Base-by-base conservation (phyloP, 2,329 filamentous ascomycete species). In the Aspergillus pseudonomiae region DNA sequence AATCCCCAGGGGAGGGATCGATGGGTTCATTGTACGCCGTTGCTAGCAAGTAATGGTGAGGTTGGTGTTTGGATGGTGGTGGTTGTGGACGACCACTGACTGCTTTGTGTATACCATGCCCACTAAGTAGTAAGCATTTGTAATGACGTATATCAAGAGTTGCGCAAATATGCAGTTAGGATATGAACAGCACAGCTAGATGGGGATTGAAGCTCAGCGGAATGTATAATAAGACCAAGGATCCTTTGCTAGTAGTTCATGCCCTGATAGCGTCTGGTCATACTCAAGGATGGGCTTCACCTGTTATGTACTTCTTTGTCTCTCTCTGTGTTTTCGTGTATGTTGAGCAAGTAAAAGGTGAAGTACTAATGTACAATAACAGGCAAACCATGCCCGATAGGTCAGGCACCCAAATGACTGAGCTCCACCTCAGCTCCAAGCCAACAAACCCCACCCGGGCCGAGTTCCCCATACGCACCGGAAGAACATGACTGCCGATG, bases 1-100 rank as follows among this genome's bases (percentile, higher is more conserved):
- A 81, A 84, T 39, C 77, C 80, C 21, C 83, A 86, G 58, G 90
- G 90, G 0, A 83, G 89, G 21, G 84, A 85, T 56, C 84, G 90
- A 50, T 93, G 91, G 90, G 90, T 93, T 46, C 91, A 93, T 74
- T 91, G 89, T 72, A 93, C 91, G 26, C 91, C 91, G 3, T 78
- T 93, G 4, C 77, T 91, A 4, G 90, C 89, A 3, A 83, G 83
- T 48, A 88, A 88, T 66, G 88, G 89, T 1, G 81, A 85, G 4
- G 86, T 93, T 0, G 91, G 91, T 19, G 90, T 92, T 0, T 93
- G 91, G 91, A 91, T 93, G 88, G 83, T 93, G 6, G 84, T 93
- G 0, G 82, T 93, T 16, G 86, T 92, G 4, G 89, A 92, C 65
- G 88, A 88, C 59, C 88, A 91, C 9, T 52, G 48, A 46, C 11